A percentile compares a stretch with the other conserved stretches of the same genome.
phyloP scores from a whole-genome alignment of 495 filamentous ascomycete species.

The Hyaloscypha bicolor region DNA sequence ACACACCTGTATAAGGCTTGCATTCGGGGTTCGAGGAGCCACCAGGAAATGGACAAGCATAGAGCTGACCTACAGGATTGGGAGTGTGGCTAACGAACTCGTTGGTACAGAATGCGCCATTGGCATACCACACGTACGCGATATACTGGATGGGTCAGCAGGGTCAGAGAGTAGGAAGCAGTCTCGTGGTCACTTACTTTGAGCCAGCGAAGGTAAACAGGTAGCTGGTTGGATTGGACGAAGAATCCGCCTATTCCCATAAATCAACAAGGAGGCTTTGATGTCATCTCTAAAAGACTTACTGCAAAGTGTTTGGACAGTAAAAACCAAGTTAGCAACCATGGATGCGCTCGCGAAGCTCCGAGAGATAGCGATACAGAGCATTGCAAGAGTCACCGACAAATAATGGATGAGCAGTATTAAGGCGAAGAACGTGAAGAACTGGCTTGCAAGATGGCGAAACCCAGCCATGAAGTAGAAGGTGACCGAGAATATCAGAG shows the following conservation, averaged over 20 bases:
- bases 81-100: slow-evolving; percentile 49
- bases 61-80: slow-evolving; percentile 53
- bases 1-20: slow-evolving; percentile 63
- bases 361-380: slow-evolving; percentile 60
- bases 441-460: slow-evolving; percentile 55
- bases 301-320: slow-evolving; percentile 52
- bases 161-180: not conserved
- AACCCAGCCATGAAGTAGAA: slow-evolving; percentile 79
- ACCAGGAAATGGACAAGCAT: slow-evolving; percentile 61
- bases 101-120: slow-evolving; percentile 65
- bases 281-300: slow-evolving; percentile 14
- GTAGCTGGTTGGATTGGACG: slow-evolving; percentile 68
- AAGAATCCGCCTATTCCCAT: slow-evolving; percentile 58
- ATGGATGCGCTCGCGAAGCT: slow-evolving; percentile 63
- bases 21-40: slow-evolving; percentile 61
- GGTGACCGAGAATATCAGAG: slow-evolving; percentile 63
- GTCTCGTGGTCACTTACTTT: slow-evolving; percentile 47
- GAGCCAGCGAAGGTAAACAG: slow-evolving; percentile 71
- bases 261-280: slow-evolving; percentile 46
- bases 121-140: slow-evolving; percentile 62
- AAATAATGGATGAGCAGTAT: slow-evolving; percentile 66
- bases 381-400: slow-evolving; percentile 58
- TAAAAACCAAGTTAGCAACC: slow-evolving; percentile 68
- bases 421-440: slow-evolving; percentile 68
- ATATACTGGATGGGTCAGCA: not conserved